A percentile compares a stretch with the other conserved stretches of the same genome.
phyloP scores from a whole-genome alignment of 306 rosid species.

The Castanea crenata region DNA sequence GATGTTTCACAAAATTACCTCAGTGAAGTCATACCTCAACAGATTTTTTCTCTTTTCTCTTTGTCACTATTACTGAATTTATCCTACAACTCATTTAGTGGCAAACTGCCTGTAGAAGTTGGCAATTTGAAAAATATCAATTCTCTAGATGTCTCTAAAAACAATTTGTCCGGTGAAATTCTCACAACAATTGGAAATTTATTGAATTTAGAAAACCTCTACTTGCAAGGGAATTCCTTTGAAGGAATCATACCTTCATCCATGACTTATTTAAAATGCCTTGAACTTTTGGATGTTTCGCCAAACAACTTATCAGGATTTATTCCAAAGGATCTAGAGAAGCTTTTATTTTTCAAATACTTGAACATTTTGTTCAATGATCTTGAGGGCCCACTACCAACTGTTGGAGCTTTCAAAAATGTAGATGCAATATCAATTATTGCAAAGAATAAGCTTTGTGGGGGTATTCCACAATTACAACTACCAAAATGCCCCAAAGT shows the following conservation, averaged over 20 bases:
- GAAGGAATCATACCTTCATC: conserved; percentile 9
- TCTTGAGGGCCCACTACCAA: no score
- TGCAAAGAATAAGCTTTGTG: conserved; percentile 22
- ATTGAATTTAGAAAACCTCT: not conserved
- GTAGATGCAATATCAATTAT: not conserved
- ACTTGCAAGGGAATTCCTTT: not conserved
- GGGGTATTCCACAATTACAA: not conserved
- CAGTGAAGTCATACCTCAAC: not conserved
- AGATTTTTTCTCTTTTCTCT: not conserved
- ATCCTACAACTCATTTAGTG: conserved; percentile 12
- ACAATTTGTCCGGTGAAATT: conserved; percentile 4
- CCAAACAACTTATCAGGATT: no score
- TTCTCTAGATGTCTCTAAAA: not conserved
- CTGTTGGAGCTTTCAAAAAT: not conserved
- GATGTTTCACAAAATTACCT: not conserved
- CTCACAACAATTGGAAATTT: not conserved
- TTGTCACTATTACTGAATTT: not conserved
- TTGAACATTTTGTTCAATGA: no score
- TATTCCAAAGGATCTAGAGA: no score
- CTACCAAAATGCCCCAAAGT: not conserved
- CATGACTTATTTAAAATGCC: conserved; percentile 6
- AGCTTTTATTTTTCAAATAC: no score
- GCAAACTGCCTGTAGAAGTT: not conserved
- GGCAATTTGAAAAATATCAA: not conserved
- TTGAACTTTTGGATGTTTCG: not conserved